Conservation (phyloP, 768 basidiomycete genomes). For the Tulasnella sp. region DNA sequence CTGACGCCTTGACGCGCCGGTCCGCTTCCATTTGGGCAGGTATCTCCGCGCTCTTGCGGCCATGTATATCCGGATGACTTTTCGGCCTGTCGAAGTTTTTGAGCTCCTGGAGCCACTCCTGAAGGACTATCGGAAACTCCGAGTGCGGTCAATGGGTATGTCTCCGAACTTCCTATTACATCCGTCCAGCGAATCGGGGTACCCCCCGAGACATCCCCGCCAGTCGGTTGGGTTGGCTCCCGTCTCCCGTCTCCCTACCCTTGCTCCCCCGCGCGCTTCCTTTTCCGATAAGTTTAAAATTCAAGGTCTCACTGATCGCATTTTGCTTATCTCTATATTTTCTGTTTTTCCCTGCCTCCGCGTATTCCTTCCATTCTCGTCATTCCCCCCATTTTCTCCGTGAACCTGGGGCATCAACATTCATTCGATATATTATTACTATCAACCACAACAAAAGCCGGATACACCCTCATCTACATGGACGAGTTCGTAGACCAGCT, state of each 20-base stretch:
- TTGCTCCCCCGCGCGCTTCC: not conserved
- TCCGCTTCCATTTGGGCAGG: slow-evolving; percentile 49
- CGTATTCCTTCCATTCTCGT: slow-evolving; percentile 22
- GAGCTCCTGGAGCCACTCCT: slow-evolving; percentile 92
- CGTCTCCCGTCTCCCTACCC: not conserved
- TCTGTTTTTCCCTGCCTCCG: not conserved
- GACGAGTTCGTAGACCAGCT: slow-evolving; percentile 90
- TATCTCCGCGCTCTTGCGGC: slow-evolving; percentile 93
- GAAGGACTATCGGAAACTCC: slow-evolving; percentile 90
- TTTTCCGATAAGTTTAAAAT: slow-evolving; percentile 19
- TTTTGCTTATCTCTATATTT: slow-evolving; percentile 17
- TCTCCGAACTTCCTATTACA: slow-evolving; percentile 31
- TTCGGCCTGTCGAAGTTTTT: slow-evolving; percentile 85
- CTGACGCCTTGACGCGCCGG: not conserved
- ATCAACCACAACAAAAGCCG: slow-evolving; percentile 54
- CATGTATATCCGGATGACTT: slow-evolving; percentile 95
- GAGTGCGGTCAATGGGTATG: slow-evolving; percentile 77
- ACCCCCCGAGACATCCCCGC: slow-evolving; percentile 2
- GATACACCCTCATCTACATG: slow-evolving; percentile 83
- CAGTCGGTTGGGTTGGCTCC: not conserved
- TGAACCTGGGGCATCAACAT: slow-evolving; percentile 19
- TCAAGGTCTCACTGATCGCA: slow-evolving; percentile 15
- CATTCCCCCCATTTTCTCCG: slow-evolving; percentile 12
- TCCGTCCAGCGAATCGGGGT: slow-evolving; percentile 7
- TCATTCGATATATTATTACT: not conserved